phyloP scores from a whole-genome alignment of 805 yeast genomes.

The Yarrowia sp. region DNA sequence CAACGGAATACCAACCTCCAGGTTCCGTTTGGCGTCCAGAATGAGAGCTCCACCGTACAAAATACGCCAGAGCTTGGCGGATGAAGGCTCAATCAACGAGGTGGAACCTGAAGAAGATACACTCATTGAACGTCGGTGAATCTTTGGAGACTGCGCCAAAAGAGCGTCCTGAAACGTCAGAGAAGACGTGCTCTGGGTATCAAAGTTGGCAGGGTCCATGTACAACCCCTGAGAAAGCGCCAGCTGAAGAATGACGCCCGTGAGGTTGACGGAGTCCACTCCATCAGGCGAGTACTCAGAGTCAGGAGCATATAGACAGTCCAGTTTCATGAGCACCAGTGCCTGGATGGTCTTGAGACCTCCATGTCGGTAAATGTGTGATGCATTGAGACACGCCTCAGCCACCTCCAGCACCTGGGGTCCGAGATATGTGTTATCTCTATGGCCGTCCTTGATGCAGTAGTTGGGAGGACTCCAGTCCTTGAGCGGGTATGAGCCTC shows the following conservation, averaged over 20 bases:
- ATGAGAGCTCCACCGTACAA: slow-evolving; percentile 11
- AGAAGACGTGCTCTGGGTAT: not conserved
- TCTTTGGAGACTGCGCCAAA: not conserved
- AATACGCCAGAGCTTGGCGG: slow-evolving; percentile 20
- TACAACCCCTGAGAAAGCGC: slow-evolving; percentile 18
- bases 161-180: slow-evolving; percentile 8
- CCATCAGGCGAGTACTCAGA: slow-evolving; percentile 17
- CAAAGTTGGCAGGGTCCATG: slow-evolving; percentile 25
- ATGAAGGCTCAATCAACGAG: not conserved
- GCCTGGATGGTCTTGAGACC: slow-evolving; percentile 26
- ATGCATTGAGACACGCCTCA: slow-evolving; percentile 14
- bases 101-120: not conserved
- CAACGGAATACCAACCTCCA: slow-evolving; percentile 15
- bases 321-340: slow-evolving; percentile 17
- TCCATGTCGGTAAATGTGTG: slow-evolving; percentile 5
- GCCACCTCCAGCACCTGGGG: slow-evolving; percentile 18
- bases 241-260: slow-evolving; percentile 20
- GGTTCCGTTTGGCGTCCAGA: slow-evolving; percentile 18
- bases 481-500: slow-evolving; percentile 20
- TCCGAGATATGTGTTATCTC: slow-evolving; percentile 11
- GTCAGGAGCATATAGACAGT: slow-evolving; percentile 20
- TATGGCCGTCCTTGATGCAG: slow-evolving; percentile 26
- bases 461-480: slow-evolving; percentile 26
- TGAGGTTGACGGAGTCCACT: slow-evolving; percentile 19
- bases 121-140: not conserved